phyloP scores from a whole-genome alignment of 257 asterid species.

The Euphrasia confusa region DNA sequence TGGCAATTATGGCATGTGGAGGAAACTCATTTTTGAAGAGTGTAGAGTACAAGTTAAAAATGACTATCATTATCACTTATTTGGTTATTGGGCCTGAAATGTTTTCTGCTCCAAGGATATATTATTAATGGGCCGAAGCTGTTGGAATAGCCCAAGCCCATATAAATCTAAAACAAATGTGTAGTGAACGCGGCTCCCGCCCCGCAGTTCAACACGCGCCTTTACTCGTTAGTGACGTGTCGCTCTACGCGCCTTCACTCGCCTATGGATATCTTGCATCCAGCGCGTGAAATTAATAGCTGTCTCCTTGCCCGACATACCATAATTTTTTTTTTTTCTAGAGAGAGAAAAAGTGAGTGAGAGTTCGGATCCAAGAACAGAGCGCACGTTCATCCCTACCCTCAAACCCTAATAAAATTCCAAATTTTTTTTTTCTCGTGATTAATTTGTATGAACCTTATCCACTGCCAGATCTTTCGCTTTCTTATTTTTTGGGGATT shows the following conservation, averaged over 20 bases:
- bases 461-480: not conserved
- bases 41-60: too few relatives aligned
- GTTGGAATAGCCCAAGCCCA: too few relatives aligned
- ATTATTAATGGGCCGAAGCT: too few relatives aligned
- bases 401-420: conserved; percentile 38
- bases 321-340: conserved; percentile 14
- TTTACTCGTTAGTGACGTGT: not conserved
- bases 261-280: conserved; percentile 20
- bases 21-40: too few relatives aligned
- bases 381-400: conserved; percentile 8
- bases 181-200: too few relatives aligned
- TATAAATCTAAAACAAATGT: too few relatives aligned
- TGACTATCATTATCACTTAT: too few relatives aligned
- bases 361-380: conserved; percentile 34
- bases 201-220: too few relatives aligned
- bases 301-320: not conserved
- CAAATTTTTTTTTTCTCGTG: not conserved
- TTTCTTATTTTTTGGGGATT: not conserved
- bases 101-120: too few relatives aligned
- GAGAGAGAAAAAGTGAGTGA: conserved; percentile 35
- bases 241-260: conserved; percentile 10
- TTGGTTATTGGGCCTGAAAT: too few relatives aligned
- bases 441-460: not conserved
- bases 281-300: conserved; percentile 31
- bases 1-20: too few relatives aligned